Percentiles rank a stretch among this genome's conserved stretches.
Evolutionary conservation across 805 yeast species (phyloP).

Genomic region (Wickerhamiella azyma): DNA sequence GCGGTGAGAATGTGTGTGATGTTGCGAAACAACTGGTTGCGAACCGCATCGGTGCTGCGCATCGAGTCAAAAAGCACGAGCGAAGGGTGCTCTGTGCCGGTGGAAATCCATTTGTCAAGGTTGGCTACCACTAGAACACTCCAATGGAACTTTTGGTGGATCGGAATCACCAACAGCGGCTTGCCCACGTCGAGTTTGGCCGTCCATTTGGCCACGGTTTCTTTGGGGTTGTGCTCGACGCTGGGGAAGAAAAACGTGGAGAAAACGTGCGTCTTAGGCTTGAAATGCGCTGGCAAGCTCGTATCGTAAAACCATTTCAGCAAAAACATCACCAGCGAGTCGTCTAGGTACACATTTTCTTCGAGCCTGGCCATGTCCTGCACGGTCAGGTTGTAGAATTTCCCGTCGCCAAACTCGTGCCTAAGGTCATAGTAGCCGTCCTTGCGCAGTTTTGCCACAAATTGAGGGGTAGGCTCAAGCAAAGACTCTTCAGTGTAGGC

Average conservation of each 20-base stretch:
- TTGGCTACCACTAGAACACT: constrained; percentile 51
- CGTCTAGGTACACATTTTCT: constrained; percentile 81
- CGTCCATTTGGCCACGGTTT: constrained; percentile 50
- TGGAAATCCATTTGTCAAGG: neutral
- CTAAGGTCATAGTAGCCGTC: constrained; percentile 1
- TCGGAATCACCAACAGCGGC: constrained; percentile 59
- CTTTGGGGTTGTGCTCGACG: constrained; percentile 34
- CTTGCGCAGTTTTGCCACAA: neutral
- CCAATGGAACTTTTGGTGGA: constrained; percentile 79
- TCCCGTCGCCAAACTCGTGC: constrained; percentile 36
- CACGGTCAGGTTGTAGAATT: constrained; percentile 42
- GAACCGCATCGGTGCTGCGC: constrained; percentile 2
- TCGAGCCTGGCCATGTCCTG: constrained; percentile 69
- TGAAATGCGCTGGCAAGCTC: constrained; percentile 18
- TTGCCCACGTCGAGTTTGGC: constrained; percentile 44
- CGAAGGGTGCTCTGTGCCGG: constrained; percentile 19
- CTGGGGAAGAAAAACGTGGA: constrained; percentile 76
- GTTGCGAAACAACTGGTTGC: constrained; percentile 12
- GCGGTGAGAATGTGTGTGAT: constrained; percentile 9
- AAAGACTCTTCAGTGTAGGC: neutral
- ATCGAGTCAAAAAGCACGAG: constrained; percentile 68
- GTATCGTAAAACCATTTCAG: constrained; percentile 27
- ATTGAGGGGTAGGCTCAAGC: constrained; percentile 1
- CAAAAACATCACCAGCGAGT: constrained; percentile 74
- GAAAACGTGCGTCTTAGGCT: constrained; percentile 38